phyloP scores from a whole-genome alignment of 257 asterid genomes.

The Solanum pimpinellifolium region DNA sequence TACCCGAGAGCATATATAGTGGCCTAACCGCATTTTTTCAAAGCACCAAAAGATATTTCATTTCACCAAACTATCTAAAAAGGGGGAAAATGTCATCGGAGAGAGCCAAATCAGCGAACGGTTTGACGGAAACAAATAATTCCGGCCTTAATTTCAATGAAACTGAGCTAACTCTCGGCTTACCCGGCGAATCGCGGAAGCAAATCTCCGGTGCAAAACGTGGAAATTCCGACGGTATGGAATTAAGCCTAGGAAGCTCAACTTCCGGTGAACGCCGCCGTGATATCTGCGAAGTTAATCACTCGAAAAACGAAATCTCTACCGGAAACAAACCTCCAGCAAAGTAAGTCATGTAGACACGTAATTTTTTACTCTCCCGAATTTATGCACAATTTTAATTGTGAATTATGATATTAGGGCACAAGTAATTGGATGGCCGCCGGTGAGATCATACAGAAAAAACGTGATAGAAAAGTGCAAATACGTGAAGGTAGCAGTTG shows the following conservation, averaged over 20 bases:
- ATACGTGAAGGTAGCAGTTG: constrained; percentile 69
- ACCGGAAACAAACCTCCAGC: constrained; percentile 18
- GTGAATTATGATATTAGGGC: constrained; percentile 16
- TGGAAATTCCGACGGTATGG: constrained; percentile 21
- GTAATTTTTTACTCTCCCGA: background rate
- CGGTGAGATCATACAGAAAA: constrained; percentile 51
- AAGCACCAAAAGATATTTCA: background rate
- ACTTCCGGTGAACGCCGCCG: constrained; percentile 1
- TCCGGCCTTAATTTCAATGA: constrained; percentile 23
- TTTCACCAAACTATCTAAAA: background rate
- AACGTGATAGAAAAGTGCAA: constrained; percentile 30
- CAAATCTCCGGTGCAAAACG: constrained; percentile 33
- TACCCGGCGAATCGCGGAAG: constrained; percentile 28
- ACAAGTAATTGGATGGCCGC: constrained; percentile 79
- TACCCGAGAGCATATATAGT: background rate
- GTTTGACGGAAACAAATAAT: constrained; percentile 11
- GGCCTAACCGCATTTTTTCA: background rate
- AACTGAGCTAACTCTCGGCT: constrained; percentile 61
- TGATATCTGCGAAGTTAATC: background rate
- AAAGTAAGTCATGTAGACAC: constrained; percentile 22
- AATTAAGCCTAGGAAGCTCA: constrained; percentile 17
- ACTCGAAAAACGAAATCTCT: constrained; percentile 2
- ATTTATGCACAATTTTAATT: background rate
- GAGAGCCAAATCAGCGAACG: background rate
- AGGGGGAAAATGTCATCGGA: background rate